Percentiles rank a stretch among this genome's conserved stretches.
These are phyloP conservation scores for Oleoguttula mirabilis DNA, from an alignment of 495 filamentous ascomycete genomes.

Conservation along the genomic window DNA sequence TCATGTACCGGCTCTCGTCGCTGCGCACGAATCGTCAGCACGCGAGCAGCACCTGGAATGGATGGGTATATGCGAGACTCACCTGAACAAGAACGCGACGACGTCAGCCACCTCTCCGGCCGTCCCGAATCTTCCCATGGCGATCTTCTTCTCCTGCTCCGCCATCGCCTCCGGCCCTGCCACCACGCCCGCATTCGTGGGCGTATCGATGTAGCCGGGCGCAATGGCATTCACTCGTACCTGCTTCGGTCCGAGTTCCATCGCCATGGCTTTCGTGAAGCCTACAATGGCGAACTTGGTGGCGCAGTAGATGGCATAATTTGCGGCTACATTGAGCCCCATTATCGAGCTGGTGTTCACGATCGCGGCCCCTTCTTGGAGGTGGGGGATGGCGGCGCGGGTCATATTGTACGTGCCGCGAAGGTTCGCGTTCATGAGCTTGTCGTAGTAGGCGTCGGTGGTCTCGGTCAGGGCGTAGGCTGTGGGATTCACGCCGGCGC, in stretches of 20 bases:
- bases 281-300: slow-evolving; percentile 44
- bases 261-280: slow-evolving; percentile 43
- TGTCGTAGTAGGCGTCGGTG: slow-evolving; percentile 28
- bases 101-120: slow-evolving; percentile 43
- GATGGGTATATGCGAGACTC: background rate
- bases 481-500: slow-evolving; percentile 41
- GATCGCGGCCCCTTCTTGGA: slow-evolving; percentile 21
- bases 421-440: slow-evolving; percentile 30
- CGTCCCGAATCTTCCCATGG: slow-evolving; percentile 40
- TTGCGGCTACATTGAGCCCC: slow-evolving; percentile 27
- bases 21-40: slow-evolving; percentile 8
- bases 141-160: slow-evolving; percentile 28
- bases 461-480: slow-evolving; percentile 21
- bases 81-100: slow-evolving; percentile 40
- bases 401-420: slow-evolving; percentile 28
- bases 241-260: slow-evolving; percentile 41
- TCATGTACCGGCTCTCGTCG: slow-evolving; percentile 39
- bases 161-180: slow-evolving; percentile 27
- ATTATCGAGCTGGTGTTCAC: slow-evolving; percentile 38
- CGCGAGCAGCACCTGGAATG: background rate
- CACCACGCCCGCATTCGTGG: slow-evolving; percentile 32
- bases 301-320: slow-evolving; percentile 40
- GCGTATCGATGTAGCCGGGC: slow-evolving; percentile 40
- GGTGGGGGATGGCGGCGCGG: slow-evolving; percentile 22
- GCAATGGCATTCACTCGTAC: slow-evolving; percentile 43